Conservation (phyloP, 179 eudicot species). For the Silene noctiflora region DNA sequence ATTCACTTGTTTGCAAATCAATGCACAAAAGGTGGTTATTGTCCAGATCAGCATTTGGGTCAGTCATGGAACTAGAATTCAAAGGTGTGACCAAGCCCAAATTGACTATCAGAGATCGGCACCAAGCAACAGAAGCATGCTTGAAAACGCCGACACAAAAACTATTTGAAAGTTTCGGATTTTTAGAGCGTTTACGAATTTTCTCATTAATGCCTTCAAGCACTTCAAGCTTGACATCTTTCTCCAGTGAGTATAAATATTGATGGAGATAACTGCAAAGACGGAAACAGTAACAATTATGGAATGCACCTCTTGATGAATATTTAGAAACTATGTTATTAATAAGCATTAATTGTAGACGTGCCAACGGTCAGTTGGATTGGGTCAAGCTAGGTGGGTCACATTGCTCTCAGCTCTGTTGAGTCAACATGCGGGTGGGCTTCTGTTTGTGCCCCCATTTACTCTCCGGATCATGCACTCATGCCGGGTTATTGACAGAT, state of each 20-base stretch:
- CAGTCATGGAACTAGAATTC: constrained; percentile 34
- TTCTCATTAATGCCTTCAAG: constrained; percentile 95
- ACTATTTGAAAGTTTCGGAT: constrained; percentile 80
- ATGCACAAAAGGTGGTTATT: constrained; percentile 66
- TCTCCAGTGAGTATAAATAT: constrained; percentile 76
- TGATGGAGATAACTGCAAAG: constrained; percentile 69
- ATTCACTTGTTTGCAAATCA: constrained; percentile 64
- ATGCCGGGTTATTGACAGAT: background rate
- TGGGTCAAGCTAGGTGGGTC: background rate
- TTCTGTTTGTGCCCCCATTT: too few species aligned
- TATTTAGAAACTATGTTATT: background rate
- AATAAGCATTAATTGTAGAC: background rate
- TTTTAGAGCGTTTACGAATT: constrained; percentile 84
- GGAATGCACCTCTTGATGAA: constrained; percentile 6
- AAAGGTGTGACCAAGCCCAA: constrained; percentile 71
- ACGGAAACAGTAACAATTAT: constrained; percentile 2
- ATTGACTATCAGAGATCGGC: constrained; percentile 71
- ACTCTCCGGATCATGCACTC: background rate
- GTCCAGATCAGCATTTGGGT: constrained; percentile 40
- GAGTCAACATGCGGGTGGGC: background rate
- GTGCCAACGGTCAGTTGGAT: background rate
- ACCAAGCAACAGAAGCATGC: constrained; percentile 91
- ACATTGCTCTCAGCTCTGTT: background rate
- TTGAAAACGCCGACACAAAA: constrained; percentile 65
- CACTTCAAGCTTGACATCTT: constrained; percentile 56